Evolutionary conservation across 768 basidiomycete genomes (phyloP), one percentile per base, ranked within the genome.

Genomic region (Trametes villosa): DNA sequence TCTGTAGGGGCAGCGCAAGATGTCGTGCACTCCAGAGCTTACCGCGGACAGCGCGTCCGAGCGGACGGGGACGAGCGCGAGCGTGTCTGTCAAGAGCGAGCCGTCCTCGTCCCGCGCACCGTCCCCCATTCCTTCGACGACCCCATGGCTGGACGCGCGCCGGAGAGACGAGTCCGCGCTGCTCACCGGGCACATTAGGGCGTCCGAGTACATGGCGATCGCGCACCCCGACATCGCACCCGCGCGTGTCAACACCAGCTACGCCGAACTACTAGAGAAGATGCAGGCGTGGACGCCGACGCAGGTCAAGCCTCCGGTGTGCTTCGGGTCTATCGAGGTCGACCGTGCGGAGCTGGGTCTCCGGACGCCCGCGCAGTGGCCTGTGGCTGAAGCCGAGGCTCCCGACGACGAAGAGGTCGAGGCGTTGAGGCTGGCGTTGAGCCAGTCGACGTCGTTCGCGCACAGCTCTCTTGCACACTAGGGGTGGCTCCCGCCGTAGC

Each of bases 1-100:
- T 24, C 11, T 15, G 5, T 26, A 60, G 47, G 30, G 20, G 11
- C 38, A 13, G 20, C 46, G 38, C n/a, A 49, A 48, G 47, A 15
- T 27, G 20, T 49, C 47, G 11, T 48, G 22, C 46, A 56, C 57
- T 1, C 51, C 54, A 2, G 48, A 57, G 27, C 30, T 57, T 22
- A 63, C 53, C 9, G 40, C 44, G 27, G 53, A 46, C 38, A 36
- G 18, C 27, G 54, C 59, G 44, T 60, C 52, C 17, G 38, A 49
- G 30, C 40, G 46, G 17, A 48, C 53, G 27, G 24, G 26, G 38
- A 50, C 46, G 47, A 57, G 47, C 33, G 22, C 46, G 47, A 57
- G 47, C 33, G 22, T 41, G 26, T 30, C 22, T 40, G 27, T 53
- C 31, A 51, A 51, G 34, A 50, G 59, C 36, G 54, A 63, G 42